A percentile compares a stretch with the other conserved stretches of the same genome.
Evolutionary conservation across 768 basidiomycete genomes (phyloP).

Genomic region (Auricularia auricula-judae): DNA sequence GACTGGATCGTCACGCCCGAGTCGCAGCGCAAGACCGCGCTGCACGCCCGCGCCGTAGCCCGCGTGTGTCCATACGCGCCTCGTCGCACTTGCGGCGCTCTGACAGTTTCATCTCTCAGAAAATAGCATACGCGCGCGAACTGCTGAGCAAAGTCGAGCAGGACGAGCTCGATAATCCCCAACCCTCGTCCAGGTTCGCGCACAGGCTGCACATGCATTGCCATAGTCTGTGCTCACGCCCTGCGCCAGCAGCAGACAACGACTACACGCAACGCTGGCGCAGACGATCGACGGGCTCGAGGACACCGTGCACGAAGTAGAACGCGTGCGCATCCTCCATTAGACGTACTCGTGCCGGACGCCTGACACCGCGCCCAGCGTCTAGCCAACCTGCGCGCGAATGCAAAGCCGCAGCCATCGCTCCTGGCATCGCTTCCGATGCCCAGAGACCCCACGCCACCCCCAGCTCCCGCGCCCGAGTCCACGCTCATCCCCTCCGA

Average conservation of each 20-base stretch:
- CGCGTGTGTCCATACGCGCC: constrained; percentile 34
- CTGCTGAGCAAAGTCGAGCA: constrained; percentile 47
- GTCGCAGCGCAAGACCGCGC: constrained; percentile 28
- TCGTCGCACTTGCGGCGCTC: constrained; percentile 18
- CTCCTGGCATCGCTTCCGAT: constrained; percentile 45
- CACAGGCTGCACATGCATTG: not conserved
- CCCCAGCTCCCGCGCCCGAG: constrained; percentile 7
- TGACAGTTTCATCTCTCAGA: constrained; percentile 13
- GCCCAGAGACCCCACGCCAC: constrained; percentile 18
- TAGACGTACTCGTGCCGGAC: not conserved
- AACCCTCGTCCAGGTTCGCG: not conserved
- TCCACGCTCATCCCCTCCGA: constrained; percentile 15
- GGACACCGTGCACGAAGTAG: constrained; percentile 35
- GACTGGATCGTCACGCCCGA: constrained; percentile 14
- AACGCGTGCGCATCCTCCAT: constrained; percentile 31
- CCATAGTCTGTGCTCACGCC: not conserved
- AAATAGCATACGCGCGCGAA: constrained; percentile 43
- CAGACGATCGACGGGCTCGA: constrained; percentile 46
- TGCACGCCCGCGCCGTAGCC: constrained; percentile 41
- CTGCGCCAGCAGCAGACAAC: constrained; percentile 1
- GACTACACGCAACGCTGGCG: constrained; percentile 29
- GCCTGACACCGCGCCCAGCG: constrained; percentile 2
- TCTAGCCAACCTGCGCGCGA: not conserved
- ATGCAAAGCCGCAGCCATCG: constrained; percentile 9
- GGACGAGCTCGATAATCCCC: constrained; percentile 3